Percentiles rank a stretch among this genome's conserved stretches.
Evolutionary conservation across 2,329 filamentous ascomycete species (phyloP).

Genomic region (Penicillium sp.): DNA sequence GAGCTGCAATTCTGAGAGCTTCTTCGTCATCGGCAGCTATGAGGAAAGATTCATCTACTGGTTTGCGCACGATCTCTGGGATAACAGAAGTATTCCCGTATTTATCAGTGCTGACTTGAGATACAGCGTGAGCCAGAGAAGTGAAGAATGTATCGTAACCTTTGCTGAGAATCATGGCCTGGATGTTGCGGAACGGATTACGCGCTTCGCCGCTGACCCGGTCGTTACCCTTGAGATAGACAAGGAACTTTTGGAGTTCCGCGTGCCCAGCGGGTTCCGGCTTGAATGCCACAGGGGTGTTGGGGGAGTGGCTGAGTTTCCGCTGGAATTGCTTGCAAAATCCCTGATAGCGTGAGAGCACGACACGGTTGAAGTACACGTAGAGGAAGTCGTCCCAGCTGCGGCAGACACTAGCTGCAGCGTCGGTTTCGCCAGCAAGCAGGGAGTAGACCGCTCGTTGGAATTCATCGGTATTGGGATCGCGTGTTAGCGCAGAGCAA

Average conservation of each 20-base stretch:
- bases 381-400: constrained; percentile 87
- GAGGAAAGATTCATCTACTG: constrained; percentile 49
- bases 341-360: constrained; percentile 74
- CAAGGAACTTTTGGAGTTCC: constrained; percentile 38
- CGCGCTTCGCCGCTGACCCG: constrained; percentile 38
- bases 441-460: constrained; percentile 89
- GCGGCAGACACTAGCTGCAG: constrained; percentile 71
- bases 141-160: constrained; percentile 42
- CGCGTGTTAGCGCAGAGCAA: constrained; percentile 50
- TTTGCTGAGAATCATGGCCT: constrained; percentile 42
- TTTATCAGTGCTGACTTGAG: constrained; percentile 29
- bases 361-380: constrained; percentile 79
- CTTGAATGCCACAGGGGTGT: constrained; percentile 52
- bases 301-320: constrained; percentile 52
- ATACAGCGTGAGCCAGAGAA: constrained; percentile 39
- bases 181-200: constrained; percentile 45
- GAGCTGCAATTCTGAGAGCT: constrained; percentile 65
- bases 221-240: constrained; percentile 34
- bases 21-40: constrained; percentile 50
- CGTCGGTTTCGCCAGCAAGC: constrained; percentile 77
- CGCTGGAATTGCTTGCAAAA: constrained; percentile 52
- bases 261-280: constrained; percentile 52
- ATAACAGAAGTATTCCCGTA: constrained; percentile 31
- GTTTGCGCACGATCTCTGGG: constrained; percentile 46
- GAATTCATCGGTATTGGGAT: constrained; percentile 68